Evolutionary conservation across 2,329 filamentous ascomycete species (phyloP), one percentile per base, ranked within the genome.

Genomic region (Xylariaceae sp.): DNA sequence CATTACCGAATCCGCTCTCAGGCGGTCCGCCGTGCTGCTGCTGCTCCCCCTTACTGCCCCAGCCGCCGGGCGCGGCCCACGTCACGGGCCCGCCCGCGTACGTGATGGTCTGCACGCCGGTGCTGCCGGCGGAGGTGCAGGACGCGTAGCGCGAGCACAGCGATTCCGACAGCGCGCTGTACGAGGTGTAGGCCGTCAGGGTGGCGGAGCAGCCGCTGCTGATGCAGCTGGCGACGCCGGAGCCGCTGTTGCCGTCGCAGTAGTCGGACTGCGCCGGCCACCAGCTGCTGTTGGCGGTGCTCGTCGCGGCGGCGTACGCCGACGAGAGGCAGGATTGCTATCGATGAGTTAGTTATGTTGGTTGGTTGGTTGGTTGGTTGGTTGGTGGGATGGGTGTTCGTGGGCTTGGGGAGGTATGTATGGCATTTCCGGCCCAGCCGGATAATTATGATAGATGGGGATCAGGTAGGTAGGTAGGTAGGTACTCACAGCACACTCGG

Each of bases 311-410:
- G 37, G 63, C 59, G 21, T 52, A 78, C 48, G 65, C 68, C 2
- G 75, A 75, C 9, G 75, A 76, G 46, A 78, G 69, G 54, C 77
- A 79, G 51, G 71, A 70, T 68, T 77, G 70, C 77, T 78, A 43
- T 40, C 12, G 16, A 14, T 41, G 18, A 16, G 52, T 23, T n/a
- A 26, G 48, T 19, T 67, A 54, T 60, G 53, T 21, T n/a, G 10
- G 29, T 20, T 32, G 19, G 9, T 41, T 32, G 18, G 9, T 26
- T 9, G 4, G 23, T 9, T 9, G 4, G 23, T 26, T 4, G 4
- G 4, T 26, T 26, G 23, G 23, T 9, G 9, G 29, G n/a, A 40
- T 40, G 32, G 37, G 20, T 44, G 9, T 43, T 3, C 42, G 20
- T 20, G 18, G 7, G 26, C 21, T 21, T 19, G 44, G 40, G 21